A percentile compares a stretch with the other conserved stretches of the same genome.
phyloP scores from a whole-genome alignment of 2,329 filamentous ascomycete species.

The Colletotrichum tropicicola region DNA sequence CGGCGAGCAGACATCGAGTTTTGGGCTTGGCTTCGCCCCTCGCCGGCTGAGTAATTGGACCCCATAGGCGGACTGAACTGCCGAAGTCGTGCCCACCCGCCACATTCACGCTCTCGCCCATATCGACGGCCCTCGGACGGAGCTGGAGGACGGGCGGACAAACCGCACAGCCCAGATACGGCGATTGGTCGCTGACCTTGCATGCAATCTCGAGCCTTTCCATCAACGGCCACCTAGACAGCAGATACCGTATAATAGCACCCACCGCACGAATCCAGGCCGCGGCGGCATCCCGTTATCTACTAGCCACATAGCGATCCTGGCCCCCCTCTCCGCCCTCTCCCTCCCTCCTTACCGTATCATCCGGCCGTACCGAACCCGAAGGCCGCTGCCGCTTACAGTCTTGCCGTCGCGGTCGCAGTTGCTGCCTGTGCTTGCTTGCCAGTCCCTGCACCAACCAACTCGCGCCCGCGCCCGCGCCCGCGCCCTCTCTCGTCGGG shows the following conservation, averaged over 20 bases:
- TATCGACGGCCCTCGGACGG: conserved; percentile 11
- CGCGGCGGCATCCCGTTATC: conserved; percentile 10
- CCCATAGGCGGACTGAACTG: not conserved
- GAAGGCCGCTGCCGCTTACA: conserved; percentile 6
- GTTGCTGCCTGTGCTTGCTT: conserved; percentile 22
- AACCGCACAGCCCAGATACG: conserved; percentile 1
- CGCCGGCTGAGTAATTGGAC: conserved; percentile 22
- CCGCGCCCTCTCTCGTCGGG: not conserved
- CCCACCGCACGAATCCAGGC: not conserved
- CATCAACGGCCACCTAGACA: too few relatives aligned
- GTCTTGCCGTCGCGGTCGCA: not conserved
- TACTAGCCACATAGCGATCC: conserved; percentile 18
- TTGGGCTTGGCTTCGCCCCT: not conserved
- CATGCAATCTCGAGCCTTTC: too few relatives aligned
- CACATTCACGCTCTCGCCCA: conserved; percentile 1
- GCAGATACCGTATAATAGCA: not conserved
- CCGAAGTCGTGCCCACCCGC: conserved; percentile 4
- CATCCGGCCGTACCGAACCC: conserved; percentile 22
- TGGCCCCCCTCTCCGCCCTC: not conserved
- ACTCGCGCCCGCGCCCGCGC: not conserved
- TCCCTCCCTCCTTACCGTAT: conserved; percentile 1
- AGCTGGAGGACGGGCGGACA: conserved; percentile 15
- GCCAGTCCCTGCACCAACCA: not conserved
- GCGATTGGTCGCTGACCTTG: conserved; percentile 14
- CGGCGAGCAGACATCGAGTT: not conserved